Evolutionary conservation across 2,329 filamentous ascomycete species (phyloP).

Genomic region (Capronia americana): DNA sequence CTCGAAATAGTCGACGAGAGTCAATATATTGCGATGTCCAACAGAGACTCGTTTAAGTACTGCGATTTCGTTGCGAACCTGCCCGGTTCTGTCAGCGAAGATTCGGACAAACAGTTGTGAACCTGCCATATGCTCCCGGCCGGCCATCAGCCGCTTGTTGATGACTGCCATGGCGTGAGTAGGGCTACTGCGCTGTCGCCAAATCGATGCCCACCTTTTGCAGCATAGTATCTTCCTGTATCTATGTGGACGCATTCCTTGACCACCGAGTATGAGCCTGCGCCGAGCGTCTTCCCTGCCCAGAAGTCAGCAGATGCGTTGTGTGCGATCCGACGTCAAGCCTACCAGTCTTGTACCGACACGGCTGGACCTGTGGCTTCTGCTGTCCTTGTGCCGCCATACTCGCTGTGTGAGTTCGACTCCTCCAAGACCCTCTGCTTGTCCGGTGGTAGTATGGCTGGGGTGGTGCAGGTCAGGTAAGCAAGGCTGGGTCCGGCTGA

Average conservation of each 20-base stretch:
- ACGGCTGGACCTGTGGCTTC: conserved; percentile 80
- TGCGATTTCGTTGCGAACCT: conserved; percentile 98
- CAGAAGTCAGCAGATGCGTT: conserved; percentile 19
- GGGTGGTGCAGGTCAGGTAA: neutral
- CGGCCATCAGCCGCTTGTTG: conserved; percentile 97
- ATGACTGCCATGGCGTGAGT: conserved; percentile 65
- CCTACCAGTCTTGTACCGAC: conserved; percentile 86
- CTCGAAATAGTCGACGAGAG: conserved; percentile 98
- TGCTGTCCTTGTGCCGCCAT: conserved; percentile 23
- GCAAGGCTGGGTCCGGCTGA: conserved; percentile 9
- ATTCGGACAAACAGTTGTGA: conserved; percentile 13
- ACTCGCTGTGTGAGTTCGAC: neutral
- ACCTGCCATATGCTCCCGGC: conserved; percentile 92
- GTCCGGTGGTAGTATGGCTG: neutral
- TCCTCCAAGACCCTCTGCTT: neutral
- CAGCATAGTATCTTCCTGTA: conserved; percentile 95
- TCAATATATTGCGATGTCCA: conserved; percentile 98
- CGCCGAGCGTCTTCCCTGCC: conserved; percentile 83
- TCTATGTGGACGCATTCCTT: conserved; percentile 99
- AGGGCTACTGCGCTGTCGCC: neutral
- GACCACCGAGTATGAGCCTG: conserved; percentile 96
- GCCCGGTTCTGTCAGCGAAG: conserved; percentile 20
- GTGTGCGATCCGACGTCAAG: neutral
- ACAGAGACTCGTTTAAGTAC: conserved; percentile 98
- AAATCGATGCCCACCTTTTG: conserved; percentile 62